Evolutionary conservation across 495 filamentous ascomycete genomes (phyloP).

Genomic region (Chaetomium fimeti): DNA sequence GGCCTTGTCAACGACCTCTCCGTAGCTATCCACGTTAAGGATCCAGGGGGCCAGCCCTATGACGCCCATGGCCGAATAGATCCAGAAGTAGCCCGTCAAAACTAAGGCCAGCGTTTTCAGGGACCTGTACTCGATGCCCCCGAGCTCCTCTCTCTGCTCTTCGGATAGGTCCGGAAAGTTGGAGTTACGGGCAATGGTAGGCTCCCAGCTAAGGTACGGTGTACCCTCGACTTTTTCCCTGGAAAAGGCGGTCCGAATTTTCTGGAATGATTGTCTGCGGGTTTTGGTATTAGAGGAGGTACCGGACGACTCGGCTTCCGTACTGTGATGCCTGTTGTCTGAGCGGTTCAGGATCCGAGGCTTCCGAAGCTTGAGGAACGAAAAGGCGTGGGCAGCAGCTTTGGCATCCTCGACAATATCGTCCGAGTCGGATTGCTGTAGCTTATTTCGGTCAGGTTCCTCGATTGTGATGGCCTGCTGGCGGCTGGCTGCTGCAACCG

Average conservation of each 20-base stretch:
- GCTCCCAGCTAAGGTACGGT: slow-evolving; percentile 91
- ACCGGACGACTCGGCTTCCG: slow-evolving; percentile 20
- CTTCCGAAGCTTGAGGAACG: slow-evolving; percentile 39
- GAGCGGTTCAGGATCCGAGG: slow-evolving; percentile 27
- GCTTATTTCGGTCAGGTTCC: slow-evolving; percentile 51
- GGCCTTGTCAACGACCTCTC: slow-evolving; percentile 56
- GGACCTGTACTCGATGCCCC: slow-evolving; percentile 90
- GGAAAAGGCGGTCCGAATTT: slow-evolving; percentile 42
- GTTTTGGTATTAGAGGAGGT: not conserved
- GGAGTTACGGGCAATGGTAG: slow-evolving; percentile 88
- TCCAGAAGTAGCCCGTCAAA: slow-evolving; percentile 71
- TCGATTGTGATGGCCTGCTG: slow-evolving; percentile 63
- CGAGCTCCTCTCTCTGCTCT: slow-evolving; percentile 87
- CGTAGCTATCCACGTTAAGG: slow-evolving; percentile 54
- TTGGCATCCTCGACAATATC: slow-evolving; percentile 39
- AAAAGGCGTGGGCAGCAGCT: slow-evolving; percentile 36
- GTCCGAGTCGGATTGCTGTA: slow-evolving; percentile 32
- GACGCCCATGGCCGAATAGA: slow-evolving; percentile 72
- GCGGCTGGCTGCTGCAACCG: slow-evolving; percentile 36
- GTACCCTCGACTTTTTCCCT: slow-evolving; percentile 53
- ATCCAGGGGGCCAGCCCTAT: slow-evolving; percentile 80
- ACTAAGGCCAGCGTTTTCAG: slow-evolving; percentile 81
- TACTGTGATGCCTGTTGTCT: slow-evolving; percentile 25
- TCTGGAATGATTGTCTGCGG: slow-evolving; percentile 34
- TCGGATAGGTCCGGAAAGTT: slow-evolving; percentile 84